Base-by-base conservation (phyloP, 2,329 filamentous ascomycete species). In the Knoxdaviesia capensis region DNA sequence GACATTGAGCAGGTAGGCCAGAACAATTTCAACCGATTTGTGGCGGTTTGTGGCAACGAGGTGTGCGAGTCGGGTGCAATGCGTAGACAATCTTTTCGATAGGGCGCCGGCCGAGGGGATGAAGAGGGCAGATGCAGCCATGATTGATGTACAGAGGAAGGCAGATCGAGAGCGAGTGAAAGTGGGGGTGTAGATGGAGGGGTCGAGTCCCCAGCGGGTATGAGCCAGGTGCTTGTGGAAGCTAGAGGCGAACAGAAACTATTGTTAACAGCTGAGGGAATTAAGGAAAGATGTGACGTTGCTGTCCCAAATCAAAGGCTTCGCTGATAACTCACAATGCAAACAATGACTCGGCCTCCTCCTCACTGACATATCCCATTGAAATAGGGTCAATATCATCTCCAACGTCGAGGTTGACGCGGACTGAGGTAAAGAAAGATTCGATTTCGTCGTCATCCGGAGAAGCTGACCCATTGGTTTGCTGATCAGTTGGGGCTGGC, bases 1-100 rank as follows among this genome's bases (percentile, higher is more conserved):
- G 6, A 84, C 69, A 46, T 82, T 82, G 32, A 81, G 68, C 72
- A 84, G 78, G 51, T 83, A 83, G 0, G 75, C 79, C 1, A 84
- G 59, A 0, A 84, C 74, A 43, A 84, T 81, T 53, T 84, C 79
- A 5, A 81, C 76, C 0, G 79, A 84, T 43, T 76, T 69, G 50
- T 74, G 69, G 2, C 77, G 70, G 38, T 69, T 66, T 0, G 65
- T 58, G 40, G 78, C 73, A 37, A 83, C 67, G 31, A 69, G 65
- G 30, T 74, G 68, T 0, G 74, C 77, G 4, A 84, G 64, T 29
- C 62, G 62, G 46, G 71, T 75, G 47, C 69, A 69, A 48, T 84
- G 79, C 41, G 71, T 66, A 0, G 74, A 73, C 1, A 84, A 61
- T 30, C 79, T 62, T 48, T 70, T 80, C 1, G 76, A 79, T 28